Base-by-base conservation (phyloP, 2,329 filamentous ascomycete genomes). In the Scytalidium lignicola region DNA sequence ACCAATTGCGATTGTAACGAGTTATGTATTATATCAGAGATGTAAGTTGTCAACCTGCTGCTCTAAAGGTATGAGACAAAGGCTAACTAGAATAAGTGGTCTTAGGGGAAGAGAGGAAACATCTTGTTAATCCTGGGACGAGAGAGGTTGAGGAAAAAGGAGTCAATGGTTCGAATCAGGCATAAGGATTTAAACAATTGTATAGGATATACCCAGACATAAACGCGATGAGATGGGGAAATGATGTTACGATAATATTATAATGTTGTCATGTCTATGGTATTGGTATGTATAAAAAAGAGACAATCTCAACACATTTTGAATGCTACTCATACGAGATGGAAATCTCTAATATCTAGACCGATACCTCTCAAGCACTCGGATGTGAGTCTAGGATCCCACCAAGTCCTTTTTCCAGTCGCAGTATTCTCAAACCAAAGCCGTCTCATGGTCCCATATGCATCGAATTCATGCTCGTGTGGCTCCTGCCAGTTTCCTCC, bases 1-100 rank as follows among this genome's bases (percentile, higher is more conserved):
- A 54, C 63, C 63, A 17, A 61, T 65, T 51, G 39, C 50, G 13
- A 52, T 65, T 48, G 63, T 64, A 9, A 65, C 63, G 28, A 63
- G 62, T 44, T 65, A 58, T 47, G 55, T 64, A 19, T 46, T 65
- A n/a, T 65, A 59, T 47, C 50, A 65, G 41, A 53, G 62, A 57
- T 46, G 63, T 65, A 41, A 55, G 62, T 57, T 20, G 5, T 47
- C 26, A 28, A 7, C 26, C 7, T 13, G 13, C 7, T 7, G 26
- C 13, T 7, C 26, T 28, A 7, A 28, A 28, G 26, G 26, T 7
- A n/a, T 37, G 32, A 37, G n/a, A 37, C 15, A 5, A 37, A 4
- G 4, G n/a, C 15, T 37, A 37, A 37, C 32, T 37, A 4, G 8
- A 37, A n/a, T 7, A 7, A 48, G 47, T 49, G 47, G 51, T 59